phyloP scores from a whole-genome alignment of 2,329 filamentous ascomycete genomes.

The Xylariales sp. region DNA sequence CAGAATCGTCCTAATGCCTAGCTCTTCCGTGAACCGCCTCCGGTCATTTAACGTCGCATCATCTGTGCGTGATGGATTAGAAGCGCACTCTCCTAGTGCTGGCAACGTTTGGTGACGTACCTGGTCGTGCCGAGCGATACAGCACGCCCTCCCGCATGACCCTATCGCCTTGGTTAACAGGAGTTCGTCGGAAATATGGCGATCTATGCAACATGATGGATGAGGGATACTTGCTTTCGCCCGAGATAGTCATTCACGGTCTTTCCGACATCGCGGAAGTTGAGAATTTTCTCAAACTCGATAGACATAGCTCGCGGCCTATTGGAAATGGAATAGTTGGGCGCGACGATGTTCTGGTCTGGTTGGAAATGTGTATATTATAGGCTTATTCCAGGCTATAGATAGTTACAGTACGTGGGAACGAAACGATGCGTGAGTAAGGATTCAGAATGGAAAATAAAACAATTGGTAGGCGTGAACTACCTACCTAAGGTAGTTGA shows the following conservation, averaged over 20 bases:
- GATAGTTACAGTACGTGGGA: not conserved
- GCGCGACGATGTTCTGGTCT: not conserved
- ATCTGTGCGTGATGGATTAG: slow-evolving; percentile 59
- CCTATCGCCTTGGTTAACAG: slow-evolving; percentile 46
- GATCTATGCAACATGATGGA: too few species aligned
- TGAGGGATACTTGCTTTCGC: slow-evolving; percentile 58
- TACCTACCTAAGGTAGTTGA: too few species aligned
- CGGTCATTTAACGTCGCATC: slow-evolving; percentile 77
- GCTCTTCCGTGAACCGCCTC: slow-evolving; percentile 65
- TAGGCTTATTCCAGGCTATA: not conserved
- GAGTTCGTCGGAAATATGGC: not conserved
- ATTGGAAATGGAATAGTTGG: not conserved
- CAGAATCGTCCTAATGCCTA: slow-evolving; percentile 77
- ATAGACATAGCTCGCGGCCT: slow-evolving; percentile 39
- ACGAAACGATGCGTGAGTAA: not conserved
- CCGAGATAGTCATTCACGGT: slow-evolving; percentile 71
- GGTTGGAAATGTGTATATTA: not conserved
- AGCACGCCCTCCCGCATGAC: slow-evolving; percentile 71
- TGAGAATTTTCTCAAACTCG: slow-evolving; percentile 70
- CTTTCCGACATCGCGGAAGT: slow-evolving; percentile 81
- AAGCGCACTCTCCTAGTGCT: not conserved
- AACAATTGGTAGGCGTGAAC: too few species aligned
- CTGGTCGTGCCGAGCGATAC: slow-evolving; percentile 75
- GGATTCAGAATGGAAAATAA: too few species aligned
- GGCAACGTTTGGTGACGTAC: slow-evolving; percentile 47